A percentile compares a stretch with the other conserved stretches of the same genome.
phyloP scores from a whole-genome alignment of 2,329 filamentous ascomycete species.

The Venturia pyrina region DNA sequence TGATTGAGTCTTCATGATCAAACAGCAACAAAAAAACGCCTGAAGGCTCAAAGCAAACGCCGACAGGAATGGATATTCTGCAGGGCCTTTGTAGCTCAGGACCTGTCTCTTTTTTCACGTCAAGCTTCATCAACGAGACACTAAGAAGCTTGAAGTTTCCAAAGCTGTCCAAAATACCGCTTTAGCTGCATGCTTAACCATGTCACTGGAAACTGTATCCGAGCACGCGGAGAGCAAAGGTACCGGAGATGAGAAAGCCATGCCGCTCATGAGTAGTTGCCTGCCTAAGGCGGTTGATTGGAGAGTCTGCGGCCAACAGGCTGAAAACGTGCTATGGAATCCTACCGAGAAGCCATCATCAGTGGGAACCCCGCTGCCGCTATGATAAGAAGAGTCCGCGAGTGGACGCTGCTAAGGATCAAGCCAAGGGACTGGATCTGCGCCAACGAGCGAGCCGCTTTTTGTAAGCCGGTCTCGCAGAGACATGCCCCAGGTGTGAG shows the following conservation, averaged over 20 bases:
- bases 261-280: background rate
- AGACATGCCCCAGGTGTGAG: background rate
- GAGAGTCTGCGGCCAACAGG: background rate
- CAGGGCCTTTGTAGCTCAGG: conserved; percentile 1
- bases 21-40: background rate
- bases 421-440: background rate
- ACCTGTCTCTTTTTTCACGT: background rate
- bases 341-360: background rate
- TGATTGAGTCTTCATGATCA: background rate
- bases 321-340: background rate
- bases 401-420: background rate
- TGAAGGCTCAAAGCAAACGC: background rate
- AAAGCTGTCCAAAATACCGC: background rate
- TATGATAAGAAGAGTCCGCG: background rate
- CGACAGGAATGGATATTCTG: background rate
- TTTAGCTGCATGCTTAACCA: conserved; percentile 2
- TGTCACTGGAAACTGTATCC: conserved; percentile 2
- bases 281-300: background rate
- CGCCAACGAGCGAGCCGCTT: conserved; percentile 1
- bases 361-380: background rate
- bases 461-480: conserved; percentile 1
- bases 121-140: background rate
- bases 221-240: background rate
- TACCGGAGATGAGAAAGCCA: background rate
- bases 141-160: conserved; percentile 3